These are phyloP conservation scores for Hemileccinum rubropunctum DNA, from an alignment of 768 basidiomycete species.

Conservation along the genomic window DNA sequence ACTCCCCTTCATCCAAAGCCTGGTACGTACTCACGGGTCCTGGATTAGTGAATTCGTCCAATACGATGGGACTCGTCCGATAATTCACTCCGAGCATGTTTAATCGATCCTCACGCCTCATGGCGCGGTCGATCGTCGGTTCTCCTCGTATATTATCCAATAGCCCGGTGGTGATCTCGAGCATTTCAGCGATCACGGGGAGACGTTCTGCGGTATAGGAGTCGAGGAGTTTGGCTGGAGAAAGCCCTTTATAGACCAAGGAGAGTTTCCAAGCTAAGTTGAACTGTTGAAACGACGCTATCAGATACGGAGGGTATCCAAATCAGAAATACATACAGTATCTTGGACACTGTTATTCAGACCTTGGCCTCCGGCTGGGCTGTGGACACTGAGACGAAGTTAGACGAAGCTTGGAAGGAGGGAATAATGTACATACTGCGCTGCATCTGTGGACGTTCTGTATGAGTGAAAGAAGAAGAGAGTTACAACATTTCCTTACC, in stretches of 20 bases:
- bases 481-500: conserved; percentile 24
- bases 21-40: conserved; percentile 7
- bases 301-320: background rate
- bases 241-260: conserved; percentile 37
- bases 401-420: background rate
- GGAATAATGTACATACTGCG: conserved; percentile 30
- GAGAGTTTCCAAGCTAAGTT: conserved; percentile 48
- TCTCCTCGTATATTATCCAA: background rate
- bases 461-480: background rate
- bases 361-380: conserved; percentile 30
- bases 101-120: conserved; percentile 16
- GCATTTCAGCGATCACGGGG: conserved; percentile 45
- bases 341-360: conserved; percentile 39
- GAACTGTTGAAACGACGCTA: conserved; percentile 21
- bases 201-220: conserved; percentile 44
- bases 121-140: background rate
- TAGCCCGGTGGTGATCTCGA: conserved; percentile 36
- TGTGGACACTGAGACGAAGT: conserved; percentile 19
- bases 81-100: conserved; percentile 53
- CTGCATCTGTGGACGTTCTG: conserved; percentile 38
- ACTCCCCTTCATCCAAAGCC: conserved; percentile 1
- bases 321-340: conserved; percentile 29
- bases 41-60: conserved; percentile 30
- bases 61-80: conserved; percentile 46
- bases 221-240: conserved; percentile 36